Conservation (phyloP, 305 asterid genomes). For the Ilex paraguariensis region DNA sequence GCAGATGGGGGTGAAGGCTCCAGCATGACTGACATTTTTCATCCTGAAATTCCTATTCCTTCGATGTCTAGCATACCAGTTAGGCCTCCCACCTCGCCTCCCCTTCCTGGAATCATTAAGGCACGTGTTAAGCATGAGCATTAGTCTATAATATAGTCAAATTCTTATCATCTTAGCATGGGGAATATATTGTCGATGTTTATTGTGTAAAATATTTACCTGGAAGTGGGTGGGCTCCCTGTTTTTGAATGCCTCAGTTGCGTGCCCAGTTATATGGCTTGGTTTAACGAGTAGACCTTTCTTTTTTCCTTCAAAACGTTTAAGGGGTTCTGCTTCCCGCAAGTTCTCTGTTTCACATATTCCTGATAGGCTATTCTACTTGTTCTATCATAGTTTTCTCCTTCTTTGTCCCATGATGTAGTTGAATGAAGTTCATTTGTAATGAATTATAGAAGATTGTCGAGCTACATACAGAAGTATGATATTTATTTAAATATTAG, state of each 20-base stretch:
- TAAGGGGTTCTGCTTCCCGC: background rate
- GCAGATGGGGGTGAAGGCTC: constrained; percentile 64
- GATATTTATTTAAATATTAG: too few species aligned
- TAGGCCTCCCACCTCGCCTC: constrained; percentile 62
- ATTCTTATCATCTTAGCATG: background rate
- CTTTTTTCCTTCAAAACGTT: background rate
- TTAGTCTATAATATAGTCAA: constrained; percentile 17
- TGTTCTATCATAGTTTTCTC: too few species aligned
- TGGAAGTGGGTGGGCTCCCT: background rate
- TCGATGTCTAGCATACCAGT: constrained; percentile 30
- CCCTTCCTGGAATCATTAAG: constrained; percentile 59
- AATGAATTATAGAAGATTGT: too few species aligned
- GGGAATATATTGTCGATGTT: background rate
- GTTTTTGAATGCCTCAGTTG: background rate
- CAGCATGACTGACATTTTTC: constrained; percentile 37
- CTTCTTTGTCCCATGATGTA: too few species aligned
- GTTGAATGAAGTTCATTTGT: too few species aligned
- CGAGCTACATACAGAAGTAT: too few species aligned
- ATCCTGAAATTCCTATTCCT: constrained; percentile 35
- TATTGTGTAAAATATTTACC: background rate
- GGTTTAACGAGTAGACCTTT: background rate
- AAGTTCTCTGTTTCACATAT: too few species aligned
- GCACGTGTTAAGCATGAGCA: constrained; percentile 48
- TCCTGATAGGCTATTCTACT: too few species aligned
- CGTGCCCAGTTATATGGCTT: background rate